phyloP scores from a whole-genome alignment of 306 rosid genomes.

The Hippophae gyantsensis region DNA sequence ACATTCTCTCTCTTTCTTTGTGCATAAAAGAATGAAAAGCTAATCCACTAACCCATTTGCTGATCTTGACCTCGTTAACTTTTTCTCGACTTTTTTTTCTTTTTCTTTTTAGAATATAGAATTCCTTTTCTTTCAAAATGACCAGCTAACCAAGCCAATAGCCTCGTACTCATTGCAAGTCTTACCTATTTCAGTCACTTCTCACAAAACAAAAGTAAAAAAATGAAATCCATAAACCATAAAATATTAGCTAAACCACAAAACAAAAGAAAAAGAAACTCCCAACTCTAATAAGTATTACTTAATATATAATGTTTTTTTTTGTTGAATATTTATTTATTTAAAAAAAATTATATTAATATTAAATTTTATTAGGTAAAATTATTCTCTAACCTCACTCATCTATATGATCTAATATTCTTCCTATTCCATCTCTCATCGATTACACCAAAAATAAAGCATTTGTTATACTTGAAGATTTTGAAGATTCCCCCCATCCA shows the following conservation, averaged over 20 bases:
- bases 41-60: conserved; percentile 56
- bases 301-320: too few species aligned
- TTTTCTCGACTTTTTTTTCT: conserved; percentile 48
- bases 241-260: too few species aligned
- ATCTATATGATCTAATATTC: too few species aligned
- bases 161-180: conserved; percentile 12
- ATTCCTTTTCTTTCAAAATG: conserved; percentile 41
- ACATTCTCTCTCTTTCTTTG: conserved; percentile 18
- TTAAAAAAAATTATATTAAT: too few species aligned
- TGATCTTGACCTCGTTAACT: conserved; percentile 45
- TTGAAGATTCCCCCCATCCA: conserved; percentile 6
- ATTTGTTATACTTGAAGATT: conserved; percentile 1
- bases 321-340: too few species aligned
- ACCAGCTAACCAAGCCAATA: conserved; percentile 10
- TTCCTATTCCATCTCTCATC: conserved; percentile 36
- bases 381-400: too few species aligned
- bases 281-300: background rate
- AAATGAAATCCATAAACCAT: too few species aligned
- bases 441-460: conserved; percentile 32
- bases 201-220: background rate
- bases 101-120: conserved; percentile 54
- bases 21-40: conserved; percentile 42
- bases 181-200: conserved; percentile 23
- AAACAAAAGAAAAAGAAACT: conserved; percentile 17
- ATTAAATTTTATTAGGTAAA: too few species aligned